phyloP scores from a whole-genome alignment of 495 filamentous ascomycete species.

The Achaetomiella virescens region DNA sequence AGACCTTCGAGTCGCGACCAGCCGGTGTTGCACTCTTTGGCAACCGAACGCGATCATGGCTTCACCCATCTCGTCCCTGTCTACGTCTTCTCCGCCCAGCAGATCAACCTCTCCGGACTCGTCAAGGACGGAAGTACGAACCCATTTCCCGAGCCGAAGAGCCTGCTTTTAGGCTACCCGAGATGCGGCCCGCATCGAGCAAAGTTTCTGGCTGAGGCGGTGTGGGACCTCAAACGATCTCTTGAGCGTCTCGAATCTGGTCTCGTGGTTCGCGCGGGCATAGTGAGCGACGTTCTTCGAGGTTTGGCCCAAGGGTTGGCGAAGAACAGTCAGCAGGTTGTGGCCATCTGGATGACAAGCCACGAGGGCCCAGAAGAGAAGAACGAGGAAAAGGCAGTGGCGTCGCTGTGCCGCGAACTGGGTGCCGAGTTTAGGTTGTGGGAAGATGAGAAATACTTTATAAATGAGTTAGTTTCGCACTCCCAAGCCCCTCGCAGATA shows the following conservation, averaged over 20 bases:
- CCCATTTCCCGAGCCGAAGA: slow-evolving; percentile 56
- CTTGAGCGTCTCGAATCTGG: slow-evolving; percentile 51
- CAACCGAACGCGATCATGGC: slow-evolving; percentile 38
- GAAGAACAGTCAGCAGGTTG: slow-evolving; percentile 38
- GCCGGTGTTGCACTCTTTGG: slow-evolving; percentile 53
- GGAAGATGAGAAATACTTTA: slow-evolving; percentile 66
- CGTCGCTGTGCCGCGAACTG: slow-evolving; percentile 38
- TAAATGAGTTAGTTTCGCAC: slow-evolving; percentile 55
- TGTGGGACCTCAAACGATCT: slow-evolving; percentile 59
- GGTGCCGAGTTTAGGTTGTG: slow-evolving; percentile 53
- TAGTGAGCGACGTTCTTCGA: slow-evolving; percentile 45
- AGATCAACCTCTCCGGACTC: slow-evolving; percentile 67
- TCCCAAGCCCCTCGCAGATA: slow-evolving; percentile 14
- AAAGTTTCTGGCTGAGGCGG: slow-evolving; percentile 59
- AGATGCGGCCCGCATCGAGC: slow-evolving; percentile 61
- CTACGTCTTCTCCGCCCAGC: slow-evolving; percentile 56
- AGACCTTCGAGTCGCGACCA: slow-evolving; percentile 66
- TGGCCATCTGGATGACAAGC: slow-evolving; percentile 60
- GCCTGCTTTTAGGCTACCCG: slow-evolving; percentile 54
- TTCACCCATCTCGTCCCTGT: slow-evolving; percentile 64
- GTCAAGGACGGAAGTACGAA: slow-evolving; percentile 37
- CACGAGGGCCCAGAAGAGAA: slow-evolving; percentile 62
- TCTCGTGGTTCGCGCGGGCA: slow-evolving; percentile 58
- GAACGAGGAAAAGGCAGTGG: slow-evolving; percentile 50
- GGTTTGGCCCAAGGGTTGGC: slow-evolving; percentile 45